A percentile compares a stretch with the other conserved stretches of the same genome.
Evolutionary conservation across 495 filamentous ascomycete genomes (phyloP).

Genomic region (Daldinia decipiens): DNA sequence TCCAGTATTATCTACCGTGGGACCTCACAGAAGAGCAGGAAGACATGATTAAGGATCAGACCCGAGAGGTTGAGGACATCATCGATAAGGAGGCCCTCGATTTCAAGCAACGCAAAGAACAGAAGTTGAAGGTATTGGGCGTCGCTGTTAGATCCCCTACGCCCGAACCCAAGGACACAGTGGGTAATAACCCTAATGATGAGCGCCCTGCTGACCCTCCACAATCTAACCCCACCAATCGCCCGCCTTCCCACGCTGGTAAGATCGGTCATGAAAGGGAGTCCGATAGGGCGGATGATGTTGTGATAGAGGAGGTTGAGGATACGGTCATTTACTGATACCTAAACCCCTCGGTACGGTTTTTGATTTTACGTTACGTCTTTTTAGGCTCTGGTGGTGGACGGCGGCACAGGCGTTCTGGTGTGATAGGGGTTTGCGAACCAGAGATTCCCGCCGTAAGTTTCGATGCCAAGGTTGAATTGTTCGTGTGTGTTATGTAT

Average conservation of each 20-base stretch:
- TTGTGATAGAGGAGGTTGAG: conserved; percentile 79
- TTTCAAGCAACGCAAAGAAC: conserved; percentile 54
- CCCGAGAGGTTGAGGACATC: conserved; percentile 55
- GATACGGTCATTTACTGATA: conserved; percentile 86
- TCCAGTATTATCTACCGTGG: conserved; percentile 91
- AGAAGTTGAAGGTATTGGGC: conserved; percentile 45
- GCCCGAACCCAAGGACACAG: conserved; percentile 45
- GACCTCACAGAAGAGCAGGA: conserved; percentile 68
- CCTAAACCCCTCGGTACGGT: not conserved
- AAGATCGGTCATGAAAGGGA: conserved; percentile 54
- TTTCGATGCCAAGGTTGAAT: conserved; percentile 33
- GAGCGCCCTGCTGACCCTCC: conserved; percentile 58
- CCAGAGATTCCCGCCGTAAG: conserved; percentile 22
- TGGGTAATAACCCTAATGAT: conserved; percentile 59
- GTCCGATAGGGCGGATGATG: conserved; percentile 74
- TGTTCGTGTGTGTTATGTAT: conserved; percentile 25
- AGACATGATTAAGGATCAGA: conserved; percentile 58
- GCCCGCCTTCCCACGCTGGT: conserved; percentile 47
- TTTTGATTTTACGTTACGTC: conserved; percentile 12
- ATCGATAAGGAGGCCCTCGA: conserved; percentile 59
- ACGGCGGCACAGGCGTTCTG: conserved; percentile 24
- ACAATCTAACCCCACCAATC: conserved; percentile 49
- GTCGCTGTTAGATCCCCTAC: conserved; percentile 40
- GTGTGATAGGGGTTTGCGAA: conserved; percentile 18
- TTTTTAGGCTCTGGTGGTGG: conserved; percentile 10